Conservation (phyloP, 2,329 filamentous ascomycete genomes). For the Trichophyton simii region DNA sequence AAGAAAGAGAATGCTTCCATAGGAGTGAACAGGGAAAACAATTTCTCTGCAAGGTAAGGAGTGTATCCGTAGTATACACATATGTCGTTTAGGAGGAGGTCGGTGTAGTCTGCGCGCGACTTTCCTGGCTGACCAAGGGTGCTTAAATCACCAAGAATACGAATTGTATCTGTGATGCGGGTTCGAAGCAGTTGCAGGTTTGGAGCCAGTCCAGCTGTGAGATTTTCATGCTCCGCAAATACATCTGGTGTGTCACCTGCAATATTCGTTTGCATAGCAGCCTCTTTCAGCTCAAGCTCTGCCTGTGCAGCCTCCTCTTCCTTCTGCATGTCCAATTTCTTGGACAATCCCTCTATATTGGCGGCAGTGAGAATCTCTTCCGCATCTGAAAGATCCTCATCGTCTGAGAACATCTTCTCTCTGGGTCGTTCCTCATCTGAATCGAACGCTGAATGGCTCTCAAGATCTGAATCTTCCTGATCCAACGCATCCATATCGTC, state of each 20-base stretch:
- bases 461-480: slow-evolving; percentile 37
- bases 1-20: slow-evolving; percentile 96
- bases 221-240: slow-evolving; percentile 43
- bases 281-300: slow-evolving; percentile 73
- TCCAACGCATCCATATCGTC: slow-evolving; percentile 41
- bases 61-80: slow-evolving; percentile 97
- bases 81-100: slow-evolving; percentile 77
- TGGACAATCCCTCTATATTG: slow-evolving; percentile 85
- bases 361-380: slow-evolving; percentile 88
- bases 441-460: slow-evolving; percentile 52
- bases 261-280: slow-evolving; percentile 86
- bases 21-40: slow-evolving; percentile 82
- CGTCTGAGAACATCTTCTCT: slow-evolving; percentile 81
- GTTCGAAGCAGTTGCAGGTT: slow-evolving; percentile 80
- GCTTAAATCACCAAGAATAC: slow-evolving; percentile 78
- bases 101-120: slow-evolving; percentile 77
- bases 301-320: slow-evolving; percentile 71
- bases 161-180: slow-evolving; percentile 83
- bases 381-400: slow-evolving; percentile 75
- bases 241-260: slow-evolving; percentile 58
- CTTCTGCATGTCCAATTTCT: slow-evolving; percentile 65
- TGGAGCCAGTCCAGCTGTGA: slow-evolving; percentile 57
- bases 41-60: slow-evolving; percentile 85
- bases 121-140: slow-evolving; percentile 67
- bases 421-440: slow-evolving; percentile 53